Evolutionary conservation across 768 basidiomycete genomes (phyloP), one percentile per base, ranked within the genome.

Genomic region (Macrocybe gigantea): DNA sequence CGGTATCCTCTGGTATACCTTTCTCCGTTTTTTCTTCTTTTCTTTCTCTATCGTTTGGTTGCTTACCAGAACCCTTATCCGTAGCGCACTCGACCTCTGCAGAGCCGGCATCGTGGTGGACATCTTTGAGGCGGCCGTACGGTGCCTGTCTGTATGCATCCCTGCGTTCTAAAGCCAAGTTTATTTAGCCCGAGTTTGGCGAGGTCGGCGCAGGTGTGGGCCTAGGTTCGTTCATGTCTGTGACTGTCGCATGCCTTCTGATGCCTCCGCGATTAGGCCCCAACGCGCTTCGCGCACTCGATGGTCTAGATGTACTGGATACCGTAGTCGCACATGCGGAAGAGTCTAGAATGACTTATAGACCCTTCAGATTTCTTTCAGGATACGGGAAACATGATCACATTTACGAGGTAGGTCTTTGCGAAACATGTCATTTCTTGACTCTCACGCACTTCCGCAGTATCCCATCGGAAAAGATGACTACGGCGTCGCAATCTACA

Each of bases 151-250:
- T 12, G 15, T 47, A n/a, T 29, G 11, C 31, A 48, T 34, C 31
- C 33, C 39, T 6, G 14, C 32, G 41, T 32, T 1, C 40, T 46
- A 48, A 54, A 12, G 13, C 35, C 45, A 31, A 34, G 30, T n/a
- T 41, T 31, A 31, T 47, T 1, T 54, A 79, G 77, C 54, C 68
- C 11, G 64, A 67, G 43, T 79, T 77, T 49, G 71, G 66, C 22
- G 76, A 80, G 59, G 66, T 79, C 36, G 79, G 79, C 7, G 77
- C 78, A n/a, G 78, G 77, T 8, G 71, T 82, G 38, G 74, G 69
- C 12, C 50, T 81, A 14, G 78, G 77, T 75, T 4, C 22, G 22
- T 22, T 22, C 22, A 44, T 51, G 60, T 43, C 34, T n/a, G 29
- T 36, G 37, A 39, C 14, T 12, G 7, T 29, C 32, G 13, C 1